Evolutionary conservation across 169 alveolate genomes (phyloP).

Genomic region (Cryptosporidium tyzzeri): DNA sequence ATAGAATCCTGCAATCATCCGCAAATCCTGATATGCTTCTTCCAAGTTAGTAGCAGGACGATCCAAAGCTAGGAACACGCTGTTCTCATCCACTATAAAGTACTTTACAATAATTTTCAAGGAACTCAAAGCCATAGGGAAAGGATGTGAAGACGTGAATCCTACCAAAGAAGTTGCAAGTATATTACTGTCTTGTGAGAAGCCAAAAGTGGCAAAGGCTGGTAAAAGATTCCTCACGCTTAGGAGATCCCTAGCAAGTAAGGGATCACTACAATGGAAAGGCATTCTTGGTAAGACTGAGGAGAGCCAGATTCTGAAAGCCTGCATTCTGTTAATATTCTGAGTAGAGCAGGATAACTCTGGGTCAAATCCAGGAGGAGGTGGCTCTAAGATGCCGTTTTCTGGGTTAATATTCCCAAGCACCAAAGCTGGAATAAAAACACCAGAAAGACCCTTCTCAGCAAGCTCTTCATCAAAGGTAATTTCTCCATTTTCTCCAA

Average conservation of each 20-base stretch:
- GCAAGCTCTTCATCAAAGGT: slow-evolving; percentile 1
- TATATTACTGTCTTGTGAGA: neutral
- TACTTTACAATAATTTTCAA: neutral
- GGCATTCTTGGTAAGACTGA: slow-evolving; percentile 26
- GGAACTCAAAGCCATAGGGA: neutral
- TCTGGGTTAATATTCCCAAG: slow-evolving; percentile 14
- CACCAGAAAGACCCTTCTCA: neutral
- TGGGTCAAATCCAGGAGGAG: neutral
- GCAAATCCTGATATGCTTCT: slow-evolving; percentile 31
- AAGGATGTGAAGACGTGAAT: neutral
- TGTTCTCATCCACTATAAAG: slow-evolving; percentile 6
- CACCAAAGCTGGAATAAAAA: slow-evolving; percentile 15
- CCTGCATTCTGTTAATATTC: slow-evolving; percentile 58
- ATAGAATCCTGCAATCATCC: slow-evolving; percentile 25
- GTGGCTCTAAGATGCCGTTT: neutral
- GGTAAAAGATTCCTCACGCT: slow-evolving; percentile 6
- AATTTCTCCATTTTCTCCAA: slow-evolving; percentile 28
- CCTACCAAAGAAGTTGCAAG: neutral
- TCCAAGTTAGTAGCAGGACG: neutral
- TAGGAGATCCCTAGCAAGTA: slow-evolving; percentile 16
- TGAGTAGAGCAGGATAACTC: slow-evolving; percentile 10
- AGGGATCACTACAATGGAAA: slow-evolving; percentile 9
- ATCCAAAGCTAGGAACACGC: neutral
- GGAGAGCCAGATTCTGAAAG: slow-evolving; percentile 64
- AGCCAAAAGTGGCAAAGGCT: neutral